A percentile compares a stretch with the other conserved stretches of the same genome.
phyloP scores from a whole-genome alignment of 1,284 basidiomycete genomes.

The Fistulina hepatica region DNA sequence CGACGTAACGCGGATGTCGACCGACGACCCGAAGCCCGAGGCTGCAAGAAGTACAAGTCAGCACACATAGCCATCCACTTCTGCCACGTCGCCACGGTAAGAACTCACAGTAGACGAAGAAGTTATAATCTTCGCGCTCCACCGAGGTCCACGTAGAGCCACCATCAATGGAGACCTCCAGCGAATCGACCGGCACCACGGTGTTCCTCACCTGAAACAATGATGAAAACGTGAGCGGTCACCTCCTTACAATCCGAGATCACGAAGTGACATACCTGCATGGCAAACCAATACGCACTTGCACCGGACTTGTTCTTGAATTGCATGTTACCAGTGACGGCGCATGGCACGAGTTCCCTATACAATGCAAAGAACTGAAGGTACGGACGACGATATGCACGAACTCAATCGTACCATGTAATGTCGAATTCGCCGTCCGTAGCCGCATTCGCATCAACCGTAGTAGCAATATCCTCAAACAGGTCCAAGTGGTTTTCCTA shows the following conservation, averaged over 20 bases:
- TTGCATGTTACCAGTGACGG: slow-evolving; percentile 2
- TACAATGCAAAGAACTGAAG: not conserved
- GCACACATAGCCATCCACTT: not conserved
- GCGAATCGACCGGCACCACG: slow-evolving; percentile 1
- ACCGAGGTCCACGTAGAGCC: slow-evolving; percentile 1
- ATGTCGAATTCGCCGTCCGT: slow-evolving; percentile 3
- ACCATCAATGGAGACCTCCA: slow-evolving; percentile 2
- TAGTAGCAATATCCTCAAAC: not conserved
- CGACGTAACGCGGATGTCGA: not conserved
- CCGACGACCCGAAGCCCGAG: not conserved
- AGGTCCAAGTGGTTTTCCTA: slow-evolving; percentile 2
- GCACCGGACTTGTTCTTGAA: slow-evolving; percentile 6
- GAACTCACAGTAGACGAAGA: slow-evolving; percentile 1
- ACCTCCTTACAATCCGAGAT: not conserved
- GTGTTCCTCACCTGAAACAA: slow-evolving; percentile 1
- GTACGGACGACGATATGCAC: not conserved
- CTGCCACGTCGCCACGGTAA: not conserved
- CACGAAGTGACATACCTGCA: not conserved
- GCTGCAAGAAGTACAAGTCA: not conserved
- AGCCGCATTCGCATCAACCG: not conserved
- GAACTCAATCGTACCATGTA: slow-evolving; percentile 1
- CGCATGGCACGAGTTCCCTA: slow-evolving; percentile 2
- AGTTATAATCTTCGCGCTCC: slow-evolving; percentile 3
- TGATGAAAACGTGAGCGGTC: not conserved
- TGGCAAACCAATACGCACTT: slow-evolving; percentile 2